phyloP scores from a whole-genome alignment of 208 protist genomes.

The Porcisia deanei region DNA sequence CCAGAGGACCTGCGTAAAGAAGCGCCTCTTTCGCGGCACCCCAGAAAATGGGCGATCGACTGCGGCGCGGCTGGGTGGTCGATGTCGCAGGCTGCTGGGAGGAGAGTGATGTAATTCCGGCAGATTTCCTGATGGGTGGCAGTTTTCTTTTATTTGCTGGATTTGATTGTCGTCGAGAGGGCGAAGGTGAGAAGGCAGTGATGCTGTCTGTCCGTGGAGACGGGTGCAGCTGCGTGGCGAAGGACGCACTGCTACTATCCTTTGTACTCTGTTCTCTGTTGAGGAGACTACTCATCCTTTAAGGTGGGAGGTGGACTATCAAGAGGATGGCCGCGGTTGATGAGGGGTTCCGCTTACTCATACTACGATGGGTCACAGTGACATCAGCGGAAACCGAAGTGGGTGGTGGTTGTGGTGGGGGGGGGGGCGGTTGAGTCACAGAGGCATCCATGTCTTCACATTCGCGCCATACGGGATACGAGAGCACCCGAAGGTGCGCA shows the following conservation, averaged over 20 bases:
- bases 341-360: no score
- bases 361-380: background rate
- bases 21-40: conserved; percentile 34
- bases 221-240: background rate
- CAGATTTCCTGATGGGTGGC: no score
- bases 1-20: conserved; percentile 69
- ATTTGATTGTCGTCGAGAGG: background rate
- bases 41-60: conserved; percentile 56
- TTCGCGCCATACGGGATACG: no score
- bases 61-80: background rate
- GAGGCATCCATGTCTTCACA: background rate
- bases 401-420: background rate
- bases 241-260: background rate
- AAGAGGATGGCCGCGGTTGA: background rate
- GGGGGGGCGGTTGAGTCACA: background rate
- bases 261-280: background rate
- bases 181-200: background rate
- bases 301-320: background rate
- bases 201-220: background rate
- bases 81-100: background rate
- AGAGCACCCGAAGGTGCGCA: background rate
- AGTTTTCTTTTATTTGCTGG: background rate
- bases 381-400: background rate
- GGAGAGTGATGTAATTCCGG: background rate
- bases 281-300: background rate